phyloP scores from a whole-genome alignment of 192 early-diverging fungal genomes.

The Coemansia asiatica region DNA sequence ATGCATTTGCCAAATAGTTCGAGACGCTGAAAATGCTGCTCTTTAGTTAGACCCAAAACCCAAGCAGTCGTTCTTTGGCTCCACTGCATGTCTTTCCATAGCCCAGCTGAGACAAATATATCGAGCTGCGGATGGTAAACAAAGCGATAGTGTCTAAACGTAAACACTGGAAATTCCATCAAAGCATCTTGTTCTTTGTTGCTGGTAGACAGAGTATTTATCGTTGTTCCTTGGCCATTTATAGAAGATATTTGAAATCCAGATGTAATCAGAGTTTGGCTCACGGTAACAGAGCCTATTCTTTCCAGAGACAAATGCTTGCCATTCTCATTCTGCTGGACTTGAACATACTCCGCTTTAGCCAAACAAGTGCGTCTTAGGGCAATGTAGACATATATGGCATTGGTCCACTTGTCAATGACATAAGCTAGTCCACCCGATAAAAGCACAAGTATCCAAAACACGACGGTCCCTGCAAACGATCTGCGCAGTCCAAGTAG shows the following conservation, averaged over 20 bases:
- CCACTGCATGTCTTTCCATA: slow-evolving; percentile 52
- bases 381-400: slow-evolving; percentile 16
- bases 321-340: slow-evolving; percentile 12
- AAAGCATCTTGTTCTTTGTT: background rate
- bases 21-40: slow-evolving; percentile 53
- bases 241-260: slow-evolving; percentile 9
- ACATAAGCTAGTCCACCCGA: slow-evolving; percentile 30
- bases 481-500: slow-evolving; percentile 20
- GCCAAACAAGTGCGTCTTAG: slow-evolving; percentile 6
- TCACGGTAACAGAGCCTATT: background rate
- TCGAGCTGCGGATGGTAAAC: slow-evolving; percentile 16
- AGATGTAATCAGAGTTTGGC: background rate
- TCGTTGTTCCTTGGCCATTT: background rate
- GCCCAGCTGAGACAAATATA: slow-evolving; percentile 18
- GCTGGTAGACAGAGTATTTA: background rate
- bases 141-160: slow-evolving; percentile 45
- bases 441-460: slow-evolving; percentile 27
- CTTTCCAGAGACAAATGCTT: slow-evolving; percentile 31
- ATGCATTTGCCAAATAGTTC: slow-evolving; percentile 68
- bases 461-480: slow-evolving; percentile 3
- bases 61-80: background rate
- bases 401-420: slow-evolving; percentile 24
- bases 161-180: slow-evolving; percentile 20
- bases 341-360: slow-evolving; percentile 14
- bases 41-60: slow-evolving; percentile 52